These are phyloP conservation scores for Zoysia matrella DNA, from an alignment of 202 grass and related monocot genomes.

Conservation along the genomic window DNA sequence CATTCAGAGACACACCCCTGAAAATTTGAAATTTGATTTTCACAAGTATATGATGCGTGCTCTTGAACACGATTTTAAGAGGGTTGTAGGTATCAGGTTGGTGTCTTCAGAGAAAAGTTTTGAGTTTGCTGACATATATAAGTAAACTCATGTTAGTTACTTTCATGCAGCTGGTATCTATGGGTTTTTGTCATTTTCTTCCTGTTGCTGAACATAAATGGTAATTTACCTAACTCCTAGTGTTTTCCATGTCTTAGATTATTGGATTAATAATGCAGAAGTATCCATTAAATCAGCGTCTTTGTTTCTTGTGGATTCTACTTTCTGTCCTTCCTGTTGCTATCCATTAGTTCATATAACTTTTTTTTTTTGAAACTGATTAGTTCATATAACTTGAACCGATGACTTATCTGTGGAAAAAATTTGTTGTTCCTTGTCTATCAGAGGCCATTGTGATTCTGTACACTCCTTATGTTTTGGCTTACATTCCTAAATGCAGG, in stretches of 20 bases:
- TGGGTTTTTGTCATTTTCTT: constrained; percentile 95
- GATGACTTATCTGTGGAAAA: constrained; percentile 14
- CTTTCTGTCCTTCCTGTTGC: constrained; percentile 8
- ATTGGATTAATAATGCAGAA: background rate
- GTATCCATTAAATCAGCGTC: background rate
- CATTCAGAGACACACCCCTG: constrained; percentile 58
- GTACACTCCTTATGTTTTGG: constrained; percentile 19
- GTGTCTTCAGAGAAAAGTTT: constrained; percentile 29
- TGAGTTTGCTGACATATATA: constrained; percentile 31
- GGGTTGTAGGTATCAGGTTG: constrained; percentile 95
- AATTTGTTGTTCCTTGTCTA: constrained; percentile 1
- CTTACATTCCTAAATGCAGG: constrained; percentile 74
- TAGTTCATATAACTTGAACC: constrained; percentile 16
- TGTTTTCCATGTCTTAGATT: background rate
- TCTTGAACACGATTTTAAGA: constrained; percentile 96
- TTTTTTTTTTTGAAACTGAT: too few species aligned
- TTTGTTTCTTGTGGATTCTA: background rate
- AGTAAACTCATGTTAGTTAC: constrained; percentile 30
- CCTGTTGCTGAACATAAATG: constrained; percentile 85
- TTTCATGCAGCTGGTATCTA: constrained; percentile 89
- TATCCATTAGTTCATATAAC: constrained; percentile 11
- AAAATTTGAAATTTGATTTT: constrained; percentile 61
- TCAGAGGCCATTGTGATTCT: constrained; percentile 15
- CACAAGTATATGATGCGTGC: constrained; percentile 86
- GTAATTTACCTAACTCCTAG: constrained; percentile 42